Evolutionary conservation across 2,329 filamentous ascomycete genomes (phyloP), one percentile per base, ranked within the genome.

Genomic region (Pseudocercospora cruenta): DNA sequence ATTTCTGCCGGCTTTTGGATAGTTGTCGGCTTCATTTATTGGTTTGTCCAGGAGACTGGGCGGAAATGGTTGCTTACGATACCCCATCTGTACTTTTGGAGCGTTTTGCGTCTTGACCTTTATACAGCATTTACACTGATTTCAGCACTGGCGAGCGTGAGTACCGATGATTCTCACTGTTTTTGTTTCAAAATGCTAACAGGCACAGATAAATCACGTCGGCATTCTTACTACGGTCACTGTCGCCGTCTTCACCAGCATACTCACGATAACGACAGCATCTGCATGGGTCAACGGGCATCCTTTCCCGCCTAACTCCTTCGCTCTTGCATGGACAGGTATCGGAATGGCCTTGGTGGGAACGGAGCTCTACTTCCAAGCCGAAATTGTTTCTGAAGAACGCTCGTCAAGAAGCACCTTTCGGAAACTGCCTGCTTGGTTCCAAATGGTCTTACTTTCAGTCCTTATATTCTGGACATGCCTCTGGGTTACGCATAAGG

Each of bases 391-490:
- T 6, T 59, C 65, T 14, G 67, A 66, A 39, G 53, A 62, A 24
- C 55, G 60, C 9, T 8, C 22, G 19, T 10, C 21, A 21, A 43
- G 57, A 19, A 28, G 26, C 26, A 45, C 24, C 39, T 51, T 28
- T 8, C 61, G 64, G 14, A 57, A 62, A 10, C 62, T 75, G 16
- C 69, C 74, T 36, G 64, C 75, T 4, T 75, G 74, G 60, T 65
- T 81, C 16, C 80, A 80, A 59, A 59, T 78, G 10, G 31, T 79
- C 4, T 73, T 84, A 19, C 62, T 81, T 5, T 45, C 81, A 4
- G 71, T 85, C 0, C 76, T 84, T 53, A 73, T 79, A n/a, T 62
- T 83, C 68, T 79, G 80, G 65, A 67, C 81, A 3, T 73, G 77
- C 39, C 74, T 83, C 6, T 79, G 77, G 58, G 75, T 80, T 28